Percentiles rank a stretch among this genome's conserved stretches.
Evolutionary conservation across 441 rosid species (phyloP).

Genomic region (Pelargonium cotyledonis): DNA sequence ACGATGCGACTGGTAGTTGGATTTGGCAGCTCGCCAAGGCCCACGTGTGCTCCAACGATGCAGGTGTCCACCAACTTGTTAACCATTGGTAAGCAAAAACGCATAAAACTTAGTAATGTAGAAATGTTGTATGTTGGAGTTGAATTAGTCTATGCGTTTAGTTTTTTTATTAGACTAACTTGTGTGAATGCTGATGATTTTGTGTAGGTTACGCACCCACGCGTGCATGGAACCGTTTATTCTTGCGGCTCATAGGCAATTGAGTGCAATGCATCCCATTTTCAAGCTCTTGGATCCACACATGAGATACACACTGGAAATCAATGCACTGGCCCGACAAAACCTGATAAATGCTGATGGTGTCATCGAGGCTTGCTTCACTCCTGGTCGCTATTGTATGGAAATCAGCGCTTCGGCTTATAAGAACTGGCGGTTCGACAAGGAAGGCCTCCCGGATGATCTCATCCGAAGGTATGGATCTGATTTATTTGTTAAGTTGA

Average conservation of each 20-base stretch:
- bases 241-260: constrained; percentile 79
- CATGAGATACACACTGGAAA: constrained; percentile 88
- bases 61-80: constrained; percentile 89
- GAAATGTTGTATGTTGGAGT: too few species aligned
- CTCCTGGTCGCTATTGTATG: constrained; percentile 81
- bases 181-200: too few species aligned
- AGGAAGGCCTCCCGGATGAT: constrained; percentile 86
- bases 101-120: too few species aligned
- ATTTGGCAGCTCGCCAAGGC: constrained; percentile 92
- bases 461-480: constrained; percentile 72
- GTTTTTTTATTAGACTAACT: too few species aligned
- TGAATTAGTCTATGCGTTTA: too few species aligned
- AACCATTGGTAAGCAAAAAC: constrained; percentile 53
- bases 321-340: constrained; percentile 81
- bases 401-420: constrained; percentile 88
- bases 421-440: constrained; percentile 75
- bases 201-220: constrained; percentile 65
- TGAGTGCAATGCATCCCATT: constrained; percentile 92
- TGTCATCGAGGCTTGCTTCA: constrained; percentile 80
- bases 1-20: constrained; percentile 75
- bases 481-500: too few species aligned
- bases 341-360: constrained; percentile 63
- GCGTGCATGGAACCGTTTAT: constrained; percentile 86
- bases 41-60: constrained; percentile 86
- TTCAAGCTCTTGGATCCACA: constrained; percentile 87